Conservation (phyloP, 805 yeast species). For the Candida chauliodis region DNA sequence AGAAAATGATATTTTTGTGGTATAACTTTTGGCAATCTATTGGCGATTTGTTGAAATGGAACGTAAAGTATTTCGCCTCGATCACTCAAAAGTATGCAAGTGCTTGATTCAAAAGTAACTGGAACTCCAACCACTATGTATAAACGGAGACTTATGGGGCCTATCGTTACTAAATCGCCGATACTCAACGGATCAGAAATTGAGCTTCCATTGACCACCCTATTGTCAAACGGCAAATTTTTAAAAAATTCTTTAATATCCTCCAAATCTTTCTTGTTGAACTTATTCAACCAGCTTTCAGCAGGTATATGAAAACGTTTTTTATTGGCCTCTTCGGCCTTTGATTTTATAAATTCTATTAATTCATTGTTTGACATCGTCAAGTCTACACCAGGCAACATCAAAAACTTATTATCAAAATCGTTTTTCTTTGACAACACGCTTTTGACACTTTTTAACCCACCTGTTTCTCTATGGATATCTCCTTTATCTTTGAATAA, state of each 20-base stretch:
- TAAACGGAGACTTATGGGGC: constrained; percentile 42
- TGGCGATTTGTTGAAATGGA: constrained; percentile 40
- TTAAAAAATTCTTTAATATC: background rate
- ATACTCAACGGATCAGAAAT: constrained; percentile 19
- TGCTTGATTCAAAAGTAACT: constrained; percentile 41
- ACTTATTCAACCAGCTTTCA: background rate
- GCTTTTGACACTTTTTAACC: background rate
- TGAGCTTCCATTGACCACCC: background rate
- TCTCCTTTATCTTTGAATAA: background rate
- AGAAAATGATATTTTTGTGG: constrained; percentile 24
- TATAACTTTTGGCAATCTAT: constrained; percentile 54
- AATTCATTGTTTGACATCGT: constrained; percentile 3
- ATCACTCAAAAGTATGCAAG: constrained; percentile 54
- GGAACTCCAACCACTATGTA: constrained; percentile 59
- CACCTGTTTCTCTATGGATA: background rate
- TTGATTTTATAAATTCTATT: background rate
- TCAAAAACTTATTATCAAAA: constrained; percentile 9
- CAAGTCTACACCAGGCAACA: constrained; percentile 43
- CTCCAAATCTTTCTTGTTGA: background rate
- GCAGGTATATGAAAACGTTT: background rate
- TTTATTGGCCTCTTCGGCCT: background rate
- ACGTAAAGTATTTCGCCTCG: constrained; percentile 56
- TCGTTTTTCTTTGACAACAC: background rate
- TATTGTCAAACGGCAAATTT: background rate
- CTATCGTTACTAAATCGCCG: constrained; percentile 64